Conservation (phyloP, 805 yeast species). For the Starmera amethionina region DNA sequence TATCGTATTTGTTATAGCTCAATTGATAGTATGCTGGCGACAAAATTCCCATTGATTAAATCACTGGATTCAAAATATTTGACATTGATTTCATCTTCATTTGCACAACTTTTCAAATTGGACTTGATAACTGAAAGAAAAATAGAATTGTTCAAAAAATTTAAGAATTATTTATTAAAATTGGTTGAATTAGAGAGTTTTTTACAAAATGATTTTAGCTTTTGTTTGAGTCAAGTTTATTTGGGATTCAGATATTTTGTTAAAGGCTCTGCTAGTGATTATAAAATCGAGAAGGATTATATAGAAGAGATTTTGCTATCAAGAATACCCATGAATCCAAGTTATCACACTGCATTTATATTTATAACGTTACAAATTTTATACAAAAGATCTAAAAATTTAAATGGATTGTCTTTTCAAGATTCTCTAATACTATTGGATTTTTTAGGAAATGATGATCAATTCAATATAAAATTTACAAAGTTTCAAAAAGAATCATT, state of each 20-base stretch:
- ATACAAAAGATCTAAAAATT: conserved; percentile 6
- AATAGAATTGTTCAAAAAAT: conserved; percentile 8
- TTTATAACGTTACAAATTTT: conserved; percentile 13
- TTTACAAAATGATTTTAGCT: conserved; percentile 3
- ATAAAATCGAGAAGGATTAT: no score
- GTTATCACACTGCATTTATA: conserved; percentile 4
- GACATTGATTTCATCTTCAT: conserved; percentile 14
- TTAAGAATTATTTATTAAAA: conserved; percentile 12
- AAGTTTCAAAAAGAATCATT: conserved; percentile 8
- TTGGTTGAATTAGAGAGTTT: conserved; percentile 14
- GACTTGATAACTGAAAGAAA: conserved; percentile 2
- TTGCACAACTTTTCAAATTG: conserved; percentile 12
- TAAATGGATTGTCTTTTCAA: not conserved
- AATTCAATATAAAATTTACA: not conserved
- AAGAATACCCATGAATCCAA: not conserved
- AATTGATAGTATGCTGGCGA: conserved; percentile 11
- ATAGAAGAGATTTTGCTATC: not conserved
- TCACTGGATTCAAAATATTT: conserved; percentile 10
- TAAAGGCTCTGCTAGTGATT: not conserved
- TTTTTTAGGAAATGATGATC: conserved; percentile 6
- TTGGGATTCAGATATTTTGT: conserved; percentile 1
- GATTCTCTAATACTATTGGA: conserved; percentile 1
- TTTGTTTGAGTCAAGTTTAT: not conserved
- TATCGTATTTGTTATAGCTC: conserved; percentile 13
- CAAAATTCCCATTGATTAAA: conserved; percentile 2